Evolutionary conservation across 1,139 yeast species (phyloP).

Genomic region (Pichia sp.): DNA sequence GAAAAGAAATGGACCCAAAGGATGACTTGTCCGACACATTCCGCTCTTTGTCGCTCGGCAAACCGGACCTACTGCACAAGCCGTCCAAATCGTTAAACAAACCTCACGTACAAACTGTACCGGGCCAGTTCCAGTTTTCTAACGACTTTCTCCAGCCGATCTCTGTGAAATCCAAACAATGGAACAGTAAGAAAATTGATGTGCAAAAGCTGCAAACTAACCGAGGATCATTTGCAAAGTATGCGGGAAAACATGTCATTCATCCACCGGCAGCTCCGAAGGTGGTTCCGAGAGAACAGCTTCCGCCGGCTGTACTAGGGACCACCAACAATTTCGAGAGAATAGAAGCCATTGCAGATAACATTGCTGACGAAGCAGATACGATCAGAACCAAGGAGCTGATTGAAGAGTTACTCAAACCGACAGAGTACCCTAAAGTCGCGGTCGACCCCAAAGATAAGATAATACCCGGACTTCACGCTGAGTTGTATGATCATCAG

Average conservation of each 20-base stretch:
- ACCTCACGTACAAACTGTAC: not conserved
- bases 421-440: constrained; percentile 13
- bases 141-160: constrained; percentile 21
- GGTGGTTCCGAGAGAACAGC: not conserved
- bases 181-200: constrained; percentile 17
- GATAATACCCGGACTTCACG: constrained; percentile 35
- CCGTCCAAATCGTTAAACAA: not conserved
- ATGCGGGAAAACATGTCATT: constrained; percentile 4
- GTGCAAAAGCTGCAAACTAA: constrained; percentile 1
- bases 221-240: constrained; percentile 7
- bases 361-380: not conserved
- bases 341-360: not conserved
- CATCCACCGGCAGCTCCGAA: constrained; percentile 5
- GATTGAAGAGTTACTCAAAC: constrained; percentile 10
- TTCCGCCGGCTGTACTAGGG: not conserved
- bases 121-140: not conserved
- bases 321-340: not conserved
- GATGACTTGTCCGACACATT: not conserved
- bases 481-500: constrained; percentile 45
- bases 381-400: not conserved
- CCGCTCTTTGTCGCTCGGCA: not conserved
- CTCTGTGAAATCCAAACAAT: constrained; percentile 20
- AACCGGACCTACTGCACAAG: not conserved
- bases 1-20: not conserved
- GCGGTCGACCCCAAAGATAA: constrained; percentile 21